These are phyloP conservation scores for Spongospora subterranea DNA, from an alignment of 208 protist species.

Conservation along the genomic window DNA sequence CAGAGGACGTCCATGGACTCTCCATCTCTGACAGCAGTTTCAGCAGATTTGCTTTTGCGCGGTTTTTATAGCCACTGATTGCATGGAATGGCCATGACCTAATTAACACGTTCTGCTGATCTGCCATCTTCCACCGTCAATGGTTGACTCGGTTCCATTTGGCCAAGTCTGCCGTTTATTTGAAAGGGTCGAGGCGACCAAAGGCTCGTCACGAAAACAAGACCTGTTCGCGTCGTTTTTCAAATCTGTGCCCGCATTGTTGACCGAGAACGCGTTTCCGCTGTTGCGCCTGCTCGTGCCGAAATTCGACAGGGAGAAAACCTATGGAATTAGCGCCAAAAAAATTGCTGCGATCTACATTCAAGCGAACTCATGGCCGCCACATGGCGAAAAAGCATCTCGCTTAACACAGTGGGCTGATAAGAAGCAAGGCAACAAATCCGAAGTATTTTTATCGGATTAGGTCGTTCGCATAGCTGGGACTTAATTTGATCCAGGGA, in stretches of 20 bases:
- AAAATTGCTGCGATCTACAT: conserved; percentile 50
- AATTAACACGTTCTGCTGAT: no score
- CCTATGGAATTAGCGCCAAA: conserved; percentile 40
- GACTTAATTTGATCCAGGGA: neutral
- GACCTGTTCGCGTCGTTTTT: neutral
- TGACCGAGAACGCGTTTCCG: neutral
- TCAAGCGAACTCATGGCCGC: neutral
- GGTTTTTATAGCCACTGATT: no score
- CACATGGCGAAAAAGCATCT: conserved; percentile 3
- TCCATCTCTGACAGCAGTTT: no score
- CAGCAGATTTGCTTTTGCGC: no score
- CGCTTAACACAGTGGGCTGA: neutral
- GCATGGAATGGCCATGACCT: no score
- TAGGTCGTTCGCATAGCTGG: neutral
- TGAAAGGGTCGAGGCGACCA: neutral
- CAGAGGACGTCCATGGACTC: no score
- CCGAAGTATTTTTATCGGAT: neutral
- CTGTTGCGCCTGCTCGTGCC: neutral
- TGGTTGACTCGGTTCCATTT: neutral
- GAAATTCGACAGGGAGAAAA: conserved; percentile 4
- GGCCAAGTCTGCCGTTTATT: neutral
- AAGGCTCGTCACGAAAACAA: neutral
- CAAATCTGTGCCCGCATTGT: neutral
- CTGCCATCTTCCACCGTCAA: no score
- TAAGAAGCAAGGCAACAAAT: neutral